These are phyloP conservation scores for Camellia lanceoleosa DNA, from an alignment of 148 eudicot species.

Conservation along the genomic window DNA sequence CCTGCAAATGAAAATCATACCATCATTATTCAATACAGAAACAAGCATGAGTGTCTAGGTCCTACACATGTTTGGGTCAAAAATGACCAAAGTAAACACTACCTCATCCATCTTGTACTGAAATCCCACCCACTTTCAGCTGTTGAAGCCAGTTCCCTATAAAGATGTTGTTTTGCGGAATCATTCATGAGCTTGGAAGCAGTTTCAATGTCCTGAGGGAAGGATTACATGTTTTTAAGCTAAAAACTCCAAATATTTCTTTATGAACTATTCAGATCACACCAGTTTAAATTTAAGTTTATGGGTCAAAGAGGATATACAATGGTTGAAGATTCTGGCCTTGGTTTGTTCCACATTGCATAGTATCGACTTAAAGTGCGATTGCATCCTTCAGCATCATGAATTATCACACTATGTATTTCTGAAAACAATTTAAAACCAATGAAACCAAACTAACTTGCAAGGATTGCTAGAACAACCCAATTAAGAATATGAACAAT, in stretches of 20 bases:
- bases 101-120: constrained; percentile 99
- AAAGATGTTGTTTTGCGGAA: constrained; percentile 50
- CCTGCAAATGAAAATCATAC: constrained; percentile 42
- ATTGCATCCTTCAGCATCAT: constrained; percentile 51
- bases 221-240: neutral
- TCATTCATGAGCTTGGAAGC: constrained; percentile 46
- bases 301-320: constrained; percentile 34
- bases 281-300: neutral
- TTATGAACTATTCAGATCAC: neutral
- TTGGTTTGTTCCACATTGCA: constrained; percentile 92
- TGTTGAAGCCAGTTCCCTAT: constrained; percentile 80
- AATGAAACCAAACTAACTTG: neutral
- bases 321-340: constrained; percentile 85
- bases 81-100: neutral
- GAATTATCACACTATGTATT: constrained; percentile 70
- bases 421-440: constrained; percentile 33
- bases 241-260: constrained; percentile 7
- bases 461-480: neutral
- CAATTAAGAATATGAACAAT: neutral
- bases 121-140: constrained; percentile 99
- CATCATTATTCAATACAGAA: neutral
- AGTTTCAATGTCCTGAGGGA: constrained; percentile 63
- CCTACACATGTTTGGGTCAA: neutral
- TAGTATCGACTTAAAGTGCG: constrained; percentile 74
- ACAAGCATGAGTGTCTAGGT: too few species aligned